These are phyloP conservation scores for Senna siamea DNA, from an alignment of 306 rosid species.

Conservation along the genomic window DNA sequence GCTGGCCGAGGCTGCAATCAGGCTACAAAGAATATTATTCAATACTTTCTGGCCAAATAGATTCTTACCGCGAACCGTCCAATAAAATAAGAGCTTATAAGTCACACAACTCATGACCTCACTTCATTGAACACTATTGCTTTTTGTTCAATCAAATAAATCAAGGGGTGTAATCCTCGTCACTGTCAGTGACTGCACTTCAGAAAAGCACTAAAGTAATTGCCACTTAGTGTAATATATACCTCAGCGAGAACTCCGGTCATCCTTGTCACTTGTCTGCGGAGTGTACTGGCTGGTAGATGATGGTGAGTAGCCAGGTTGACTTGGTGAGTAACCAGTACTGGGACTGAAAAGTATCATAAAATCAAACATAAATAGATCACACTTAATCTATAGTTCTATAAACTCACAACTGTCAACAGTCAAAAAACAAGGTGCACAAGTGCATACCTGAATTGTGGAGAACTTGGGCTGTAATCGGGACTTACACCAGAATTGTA, in stretches of 20 bases:
- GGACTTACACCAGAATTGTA: constrained; percentile 85
- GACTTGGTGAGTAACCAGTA: constrained; percentile 97
- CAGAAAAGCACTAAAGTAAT: constrained; percentile 3
- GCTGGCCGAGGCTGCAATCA: not conserved
- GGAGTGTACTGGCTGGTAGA: constrained; percentile 97
- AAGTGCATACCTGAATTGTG: constrained; percentile 71
- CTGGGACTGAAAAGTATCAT: constrained; percentile 69
- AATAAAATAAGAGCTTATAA: no score
- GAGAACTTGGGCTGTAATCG: constrained; percentile 93
- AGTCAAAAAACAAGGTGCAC: not conserved
- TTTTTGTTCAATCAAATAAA: not conserved
- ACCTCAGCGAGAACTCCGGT: constrained; percentile 57
- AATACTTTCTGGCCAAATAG: constrained; percentile 22
- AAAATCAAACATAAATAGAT: constrained; percentile 15
- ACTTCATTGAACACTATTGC: no score
- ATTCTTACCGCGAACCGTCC: no score
- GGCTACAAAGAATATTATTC: not conserved
- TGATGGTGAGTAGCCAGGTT: constrained; percentile 97
- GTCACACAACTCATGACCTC: no score
- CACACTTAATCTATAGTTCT: constrained; percentile 8
- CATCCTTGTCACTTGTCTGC: constrained; percentile 78
- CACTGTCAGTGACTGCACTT: not conserved
- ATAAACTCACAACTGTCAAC: not conserved
- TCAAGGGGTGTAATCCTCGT: no score
- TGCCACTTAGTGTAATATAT: not conserved